Evolutionary conservation across 768 basidiomycete species (phyloP).

Genomic region (Trametopsis cervina): DNA sequence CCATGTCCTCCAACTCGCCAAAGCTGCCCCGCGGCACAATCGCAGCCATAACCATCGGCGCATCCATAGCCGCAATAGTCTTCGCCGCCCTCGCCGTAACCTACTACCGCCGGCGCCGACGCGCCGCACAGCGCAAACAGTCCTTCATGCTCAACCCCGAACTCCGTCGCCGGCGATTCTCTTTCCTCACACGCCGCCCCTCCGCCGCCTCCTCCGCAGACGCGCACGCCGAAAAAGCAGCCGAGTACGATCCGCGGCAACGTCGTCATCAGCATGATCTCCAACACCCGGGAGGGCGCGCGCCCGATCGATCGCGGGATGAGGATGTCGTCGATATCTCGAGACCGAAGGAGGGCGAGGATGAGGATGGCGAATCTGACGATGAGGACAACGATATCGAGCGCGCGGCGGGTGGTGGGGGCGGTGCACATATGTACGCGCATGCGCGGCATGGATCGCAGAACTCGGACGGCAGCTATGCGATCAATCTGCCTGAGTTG

Average conservation of each 20-base stretch:
- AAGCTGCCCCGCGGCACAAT: constrained; percentile 25
- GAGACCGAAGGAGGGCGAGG: constrained; percentile 9
- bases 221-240: constrained; percentile 8
- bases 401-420: constrained; percentile 5
- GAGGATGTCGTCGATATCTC: constrained; percentile 13
- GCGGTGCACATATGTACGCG: constrained; percentile 8
- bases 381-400: constrained; percentile 6
- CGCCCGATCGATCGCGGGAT: background rate
- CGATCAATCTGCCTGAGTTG: constrained; percentile 23
- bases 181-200: constrained; percentile 16
- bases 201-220: constrained; percentile 5
- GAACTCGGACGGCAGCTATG: constrained; percentile 26
- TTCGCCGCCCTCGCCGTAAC: constrained; percentile 38
- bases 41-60: constrained; percentile 57
- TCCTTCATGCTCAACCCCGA: constrained; percentile 22
- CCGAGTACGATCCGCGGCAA: background rate
- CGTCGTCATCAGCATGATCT: too few species aligned
- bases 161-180: constrained; percentile 16
- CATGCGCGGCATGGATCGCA: constrained; percentile 18
- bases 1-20: too few species aligned
- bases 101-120: constrained; percentile 41
- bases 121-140: constrained; percentile 20
- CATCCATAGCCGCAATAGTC: constrained; percentile 43
- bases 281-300: too few species aligned
- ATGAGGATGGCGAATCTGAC: constrained; percentile 14